Conservation (phyloP, 176 grass and related monocot species). For the Aegilops umbellulata region DNA sequence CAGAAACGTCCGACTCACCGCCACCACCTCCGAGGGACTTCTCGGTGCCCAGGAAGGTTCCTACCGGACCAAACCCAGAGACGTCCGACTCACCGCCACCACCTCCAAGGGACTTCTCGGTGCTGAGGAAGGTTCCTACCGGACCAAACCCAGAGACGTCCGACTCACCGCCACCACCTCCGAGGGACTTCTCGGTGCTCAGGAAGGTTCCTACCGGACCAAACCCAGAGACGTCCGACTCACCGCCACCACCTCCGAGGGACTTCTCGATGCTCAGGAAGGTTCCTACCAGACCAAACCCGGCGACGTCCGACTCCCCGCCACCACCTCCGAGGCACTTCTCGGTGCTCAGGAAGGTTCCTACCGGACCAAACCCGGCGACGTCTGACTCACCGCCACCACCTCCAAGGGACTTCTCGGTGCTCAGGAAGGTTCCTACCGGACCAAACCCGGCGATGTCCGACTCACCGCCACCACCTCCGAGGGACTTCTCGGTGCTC, state of each 20-base stretch:
- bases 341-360: not conserved
- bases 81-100: too few relatives aligned
- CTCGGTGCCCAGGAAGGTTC: too few relatives aligned
- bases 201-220: not conserved
- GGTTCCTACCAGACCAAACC: not conserved
- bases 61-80: too few relatives aligned
- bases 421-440: not conserved
- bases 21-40: too few relatives aligned
- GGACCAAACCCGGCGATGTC: not conserved
- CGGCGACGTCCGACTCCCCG: not conserved
- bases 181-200: not conserved
- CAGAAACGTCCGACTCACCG: too few relatives aligned
- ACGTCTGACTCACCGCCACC: not conserved
- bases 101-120: too few relatives aligned
- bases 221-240: not conserved
- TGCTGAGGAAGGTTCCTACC: too few relatives aligned
- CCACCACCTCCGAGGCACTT: not conserved
- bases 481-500: not conserved
- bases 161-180: not conserved
- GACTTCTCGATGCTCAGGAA: not conserved
- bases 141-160: too few relatives aligned
- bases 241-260: not conserved
- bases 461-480: not conserved
- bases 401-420: not conserved
- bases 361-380: not conserved